Base-by-base conservation (phyloP, 75 land plant species). In the Pseudotsuga menziesii region DNA sequence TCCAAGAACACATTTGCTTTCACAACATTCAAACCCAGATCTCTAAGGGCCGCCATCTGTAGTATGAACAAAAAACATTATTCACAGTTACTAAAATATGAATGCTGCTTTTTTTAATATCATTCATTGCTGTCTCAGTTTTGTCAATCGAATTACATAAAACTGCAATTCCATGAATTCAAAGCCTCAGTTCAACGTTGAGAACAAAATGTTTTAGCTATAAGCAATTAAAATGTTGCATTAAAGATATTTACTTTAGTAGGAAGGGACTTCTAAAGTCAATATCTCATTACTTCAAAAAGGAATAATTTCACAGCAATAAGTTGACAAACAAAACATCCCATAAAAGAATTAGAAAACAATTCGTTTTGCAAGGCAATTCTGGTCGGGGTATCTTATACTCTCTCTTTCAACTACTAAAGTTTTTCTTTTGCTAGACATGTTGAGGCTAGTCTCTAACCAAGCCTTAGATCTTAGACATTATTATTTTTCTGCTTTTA, bases 11-110 rank as follows among this genome's bases (percentile, higher is more conserved):
- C 95, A 83, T 84, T 87, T 58, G 91, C 97, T 78, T 89, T 94
- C 13, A 88, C 86, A 74, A 96, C 99, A 80, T 96, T 94, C 20
- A 96, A 85, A 58, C 99, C 98, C 55, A 96, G 88, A 74, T 86
- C 88, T 88, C 88, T 94, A 5, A 96, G 89, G 5, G 99, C 88
- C 71, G 82, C 87, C 91, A 92, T 94, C 98, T 95, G 88, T 55
- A 83, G 41, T 12, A 75, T 25, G 73, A 36, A 19, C 73, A 36
- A 25, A 78, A 35, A 19, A 26, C 26, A 19, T 55, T 15, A 55
- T 59, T 39, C n/a, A 39, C 44, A 41, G 41, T 69, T 69, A 20
- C 35, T 7, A 32, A 5, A 69, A 19, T 69, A 12, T 4, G 25
- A 69, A 39, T 41, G 23, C 17, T 69, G 41, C 4, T 19, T 69